Base-by-base conservation (phyloP, 257 asterid genomes). In the Solanum piurae region DNA sequence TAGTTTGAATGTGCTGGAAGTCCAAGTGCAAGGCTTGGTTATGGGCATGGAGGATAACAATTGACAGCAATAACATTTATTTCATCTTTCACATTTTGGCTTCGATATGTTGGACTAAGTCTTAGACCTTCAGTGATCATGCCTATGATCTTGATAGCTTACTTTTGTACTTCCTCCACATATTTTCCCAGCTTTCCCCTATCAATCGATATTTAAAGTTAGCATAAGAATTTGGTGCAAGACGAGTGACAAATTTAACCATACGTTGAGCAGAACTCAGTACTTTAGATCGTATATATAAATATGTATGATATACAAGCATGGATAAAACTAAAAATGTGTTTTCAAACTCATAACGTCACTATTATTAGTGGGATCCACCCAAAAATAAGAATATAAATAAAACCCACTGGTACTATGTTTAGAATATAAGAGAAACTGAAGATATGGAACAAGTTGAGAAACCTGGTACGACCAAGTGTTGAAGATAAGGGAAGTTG, bases 1-100 rank as follows among this genome's bases (percentile, higher is more conserved):
- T 92, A 92, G 88, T 92, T 91, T n/a, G 94, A 89, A 44, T 92
- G 95, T 4, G 93, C 93, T 1, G 96, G 94, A 16, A 94, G 86
- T 58, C 98, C 94, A 5, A 92, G 89, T 13, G 93, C 29, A 18
- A 90, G 87, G 9, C 87, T 86, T 0, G 93, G 92, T 21, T 90
- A 46, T 10, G 94, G 95, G 85, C 94, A 90, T 3, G 88, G 86
- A 4, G 94, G 95, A 82, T 90, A 94, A 73, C 91, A 89, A 86
- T 92, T 94, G 9, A 89, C 89, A 4, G 88, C 88, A 85, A 93
- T 86, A 14, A 92, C 92, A 87, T 92, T 94, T 90, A 90, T 60
- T 27, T 94, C 93, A 13, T 90, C 52, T 5, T 91, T 74, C 12
- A 94, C 84, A 84, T 89, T 86, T 8, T 40, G 8, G 42, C 37